A percentile compares a stretch with the other conserved stretches of the same genome.
These are phyloP conservation scores for Morella rubra DNA, from an alignment of 306 rosid genomes.

Conservation along the genomic window DNA sequence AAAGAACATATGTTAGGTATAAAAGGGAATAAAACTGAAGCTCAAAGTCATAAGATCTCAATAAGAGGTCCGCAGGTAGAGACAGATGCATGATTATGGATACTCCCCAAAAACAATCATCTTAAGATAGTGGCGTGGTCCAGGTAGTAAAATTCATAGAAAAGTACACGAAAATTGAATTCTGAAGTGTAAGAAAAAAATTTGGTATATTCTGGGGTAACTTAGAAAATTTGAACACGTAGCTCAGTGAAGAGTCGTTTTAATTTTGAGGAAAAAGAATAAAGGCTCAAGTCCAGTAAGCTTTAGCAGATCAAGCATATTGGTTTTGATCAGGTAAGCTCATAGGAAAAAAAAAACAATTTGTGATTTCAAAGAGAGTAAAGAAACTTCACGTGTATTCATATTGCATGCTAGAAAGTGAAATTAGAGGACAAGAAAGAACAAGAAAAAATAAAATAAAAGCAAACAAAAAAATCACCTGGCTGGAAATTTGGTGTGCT, in stretches of 20 bases:
- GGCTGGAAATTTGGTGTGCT: slow-evolving; percentile 66
- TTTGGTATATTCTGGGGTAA: too few species aligned
- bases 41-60: neutral
- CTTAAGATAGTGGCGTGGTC: neutral
- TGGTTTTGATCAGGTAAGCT: neutral
- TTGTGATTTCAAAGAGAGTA: neutral
- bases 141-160: neutral
- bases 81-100: neutral
- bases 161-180: neutral
- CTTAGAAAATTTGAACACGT: too few species aligned
- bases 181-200: too few species aligned
- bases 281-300: neutral
- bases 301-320: neutral
- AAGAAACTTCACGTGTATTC: neutral
- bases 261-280: too few species aligned
- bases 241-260: too few species aligned
- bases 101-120: neutral
- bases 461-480: slow-evolving; percentile 50
- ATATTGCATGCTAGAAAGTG: neutral
- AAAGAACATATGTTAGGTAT: slow-evolving; percentile 17
- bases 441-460: neutral
- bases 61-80: neutral
- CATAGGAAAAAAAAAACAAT: neutral
- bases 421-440: slow-evolving; percentile 8
- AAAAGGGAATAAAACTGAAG: neutral